These are phyloP conservation scores for Aspergillus cejpii DNA, from an alignment of 2,329 filamentous ascomycete species.

Conservation along the genomic window DNA sequence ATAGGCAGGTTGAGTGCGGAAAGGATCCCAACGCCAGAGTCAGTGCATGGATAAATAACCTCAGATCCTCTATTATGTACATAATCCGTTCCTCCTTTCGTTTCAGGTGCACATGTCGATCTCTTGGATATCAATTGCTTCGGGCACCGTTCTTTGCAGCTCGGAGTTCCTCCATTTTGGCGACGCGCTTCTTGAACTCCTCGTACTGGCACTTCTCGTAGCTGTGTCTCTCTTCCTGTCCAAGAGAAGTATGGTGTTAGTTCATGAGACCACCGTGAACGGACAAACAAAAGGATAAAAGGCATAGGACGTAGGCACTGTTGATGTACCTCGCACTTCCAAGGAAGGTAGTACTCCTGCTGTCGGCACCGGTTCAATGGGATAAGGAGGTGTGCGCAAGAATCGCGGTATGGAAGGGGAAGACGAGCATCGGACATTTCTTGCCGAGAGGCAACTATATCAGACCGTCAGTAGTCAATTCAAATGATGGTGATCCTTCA, in stretches of 20 bases:
- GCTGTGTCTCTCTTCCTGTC: slow-evolving; percentile 84
- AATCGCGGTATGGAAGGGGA: slow-evolving; percentile 87
- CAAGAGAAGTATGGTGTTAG: slow-evolving; percentile 5
- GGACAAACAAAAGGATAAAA: not conserved
- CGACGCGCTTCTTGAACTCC: slow-evolving; percentile 96
- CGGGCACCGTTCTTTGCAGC: slow-evolving; percentile 75
- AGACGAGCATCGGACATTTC: slow-evolving; percentile 89
- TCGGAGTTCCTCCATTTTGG: slow-evolving; percentile 95
- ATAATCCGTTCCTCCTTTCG: slow-evolving; percentile 30
- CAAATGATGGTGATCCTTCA: slow-evolving; percentile 5
- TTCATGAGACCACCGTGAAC: slow-evolving; percentile 1
- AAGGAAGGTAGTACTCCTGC: slow-evolving; percentile 88
- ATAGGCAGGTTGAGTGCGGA: slow-evolving; percentile 13
- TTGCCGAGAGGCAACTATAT: slow-evolving; percentile 51
- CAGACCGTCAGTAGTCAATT: slow-evolving; percentile 9
- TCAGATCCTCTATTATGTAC: slow-evolving; percentile 35
- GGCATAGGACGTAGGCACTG: slow-evolving; percentile 7
- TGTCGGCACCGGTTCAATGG: slow-evolving; percentile 91
- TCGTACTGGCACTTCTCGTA: slow-evolving; percentile 99
- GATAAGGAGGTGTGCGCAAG: slow-evolving; percentile 89
- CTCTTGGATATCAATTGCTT: slow-evolving; percentile 59
- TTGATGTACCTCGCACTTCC: slow-evolving; percentile 85
- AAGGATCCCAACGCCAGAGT: slow-evolving; percentile 31
- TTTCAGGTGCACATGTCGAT: slow-evolving; percentile 21
- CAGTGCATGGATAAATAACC: slow-evolving; percentile 31